phyloP scores from a whole-genome alignment of 352 stramenopile genomes.

The Albugo laibachii region DNA sequence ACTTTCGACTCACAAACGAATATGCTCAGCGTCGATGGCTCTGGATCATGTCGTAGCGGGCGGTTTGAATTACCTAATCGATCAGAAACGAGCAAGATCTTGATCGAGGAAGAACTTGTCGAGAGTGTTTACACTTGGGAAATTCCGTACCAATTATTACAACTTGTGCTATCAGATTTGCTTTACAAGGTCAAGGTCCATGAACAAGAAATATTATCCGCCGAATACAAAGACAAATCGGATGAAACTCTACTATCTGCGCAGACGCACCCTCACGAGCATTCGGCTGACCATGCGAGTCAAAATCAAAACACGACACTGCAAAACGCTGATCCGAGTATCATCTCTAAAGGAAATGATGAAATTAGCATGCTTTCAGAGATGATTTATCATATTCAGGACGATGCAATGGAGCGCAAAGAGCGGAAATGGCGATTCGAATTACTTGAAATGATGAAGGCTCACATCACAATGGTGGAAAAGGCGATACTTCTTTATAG shows the following conservation, averaged over 20 bases:
- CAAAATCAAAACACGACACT: neutral
- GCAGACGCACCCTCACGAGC: neutral
- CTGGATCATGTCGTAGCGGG: neutral
- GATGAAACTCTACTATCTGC: neutral
- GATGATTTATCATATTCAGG: conserved; percentile 77
- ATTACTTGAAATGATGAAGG: conserved; percentile 51
- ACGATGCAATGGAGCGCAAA: conserved; percentile 54
- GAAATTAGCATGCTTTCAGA: conserved; percentile 58
- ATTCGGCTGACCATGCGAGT: neutral
- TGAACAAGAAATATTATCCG: neutral
- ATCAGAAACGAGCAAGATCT: conserved; percentile 17
- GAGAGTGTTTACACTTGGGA: conserved; percentile 80
- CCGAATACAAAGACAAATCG: neutral
- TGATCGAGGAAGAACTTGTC: conserved; percentile 72
- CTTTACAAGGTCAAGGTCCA: conserved; percentile 34
- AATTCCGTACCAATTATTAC: conserved; percentile 65
- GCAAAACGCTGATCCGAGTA: no score
- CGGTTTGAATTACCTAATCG: neutral
- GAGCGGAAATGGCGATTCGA: conserved; percentile 62
- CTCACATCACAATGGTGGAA: conserved; percentile 66
- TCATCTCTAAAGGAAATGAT: no score
- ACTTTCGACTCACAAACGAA: neutral
- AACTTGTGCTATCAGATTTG: conserved; percentile 56
- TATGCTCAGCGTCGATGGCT: neutral
- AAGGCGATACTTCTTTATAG: conserved; percentile 57